Percentiles rank a stretch among this genome's conserved stretches.
These are phyloP conservation scores for Solanum bulbocastanum DNA, from an alignment of 257 asterid species.

Conservation along the genomic window DNA sequence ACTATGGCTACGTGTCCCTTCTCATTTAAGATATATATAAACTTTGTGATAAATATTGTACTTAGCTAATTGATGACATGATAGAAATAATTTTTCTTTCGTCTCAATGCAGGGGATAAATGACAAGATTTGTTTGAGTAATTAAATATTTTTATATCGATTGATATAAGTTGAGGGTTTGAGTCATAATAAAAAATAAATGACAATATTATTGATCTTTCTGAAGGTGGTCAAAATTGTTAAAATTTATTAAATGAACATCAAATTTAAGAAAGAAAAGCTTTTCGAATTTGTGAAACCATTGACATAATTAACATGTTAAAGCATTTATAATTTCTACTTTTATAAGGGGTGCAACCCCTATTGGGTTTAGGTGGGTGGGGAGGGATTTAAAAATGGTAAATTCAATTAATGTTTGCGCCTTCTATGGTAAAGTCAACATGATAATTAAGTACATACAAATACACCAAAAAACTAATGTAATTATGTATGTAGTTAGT, in stretches of 20 bases:
- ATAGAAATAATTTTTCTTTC: too few species aligned
- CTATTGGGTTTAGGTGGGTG: not conserved
- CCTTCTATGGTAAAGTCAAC: not conserved
- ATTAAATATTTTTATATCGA: not conserved
- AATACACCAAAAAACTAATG: not conserved
- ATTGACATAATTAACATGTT: not conserved
- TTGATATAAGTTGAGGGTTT: too few species aligned
- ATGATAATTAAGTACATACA: not conserved
- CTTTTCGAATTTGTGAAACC: not conserved
- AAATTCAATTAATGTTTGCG: not conserved
- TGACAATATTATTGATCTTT: not conserved
- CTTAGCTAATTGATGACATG: too few species aligned
- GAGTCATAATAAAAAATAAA: not conserved
- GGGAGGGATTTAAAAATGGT: not conserved
- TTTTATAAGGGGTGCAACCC: not conserved
- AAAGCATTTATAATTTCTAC: not conserved
- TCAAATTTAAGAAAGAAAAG: not conserved
- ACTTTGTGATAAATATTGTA: too few species aligned
- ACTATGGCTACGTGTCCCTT: constrained; percentile 58
- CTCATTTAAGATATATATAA: not conserved
- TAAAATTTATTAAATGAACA: not conserved
- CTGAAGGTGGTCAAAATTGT: not conserved
- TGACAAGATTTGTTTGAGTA: not conserved
- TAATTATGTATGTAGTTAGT: not conserved
- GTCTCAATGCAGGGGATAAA: too few species aligned